A percentile compares a stretch with the other conserved stretches of the same genome.
These are phyloP conservation scores for Penicillium verhagenii DNA, from an alignment of 495 filamentous ascomycete species.

Conservation along the genomic window DNA sequence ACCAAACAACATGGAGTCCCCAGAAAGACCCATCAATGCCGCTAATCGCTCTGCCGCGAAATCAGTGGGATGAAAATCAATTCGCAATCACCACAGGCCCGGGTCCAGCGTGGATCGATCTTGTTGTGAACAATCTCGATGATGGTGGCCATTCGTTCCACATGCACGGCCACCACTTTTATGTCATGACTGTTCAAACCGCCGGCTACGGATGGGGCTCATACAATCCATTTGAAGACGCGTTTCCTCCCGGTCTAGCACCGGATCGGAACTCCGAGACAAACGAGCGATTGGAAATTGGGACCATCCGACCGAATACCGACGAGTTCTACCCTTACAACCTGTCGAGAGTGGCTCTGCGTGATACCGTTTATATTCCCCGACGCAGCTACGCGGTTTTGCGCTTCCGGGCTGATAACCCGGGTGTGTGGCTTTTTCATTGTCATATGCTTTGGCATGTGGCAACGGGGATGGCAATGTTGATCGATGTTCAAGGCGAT, in stretches of 20 bases:
- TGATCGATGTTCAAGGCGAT: slow-evolving; percentile 31
- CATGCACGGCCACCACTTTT: slow-evolving; percentile 80
- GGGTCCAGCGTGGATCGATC: slow-evolving; percentile 40
- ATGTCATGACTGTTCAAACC: slow-evolving; percentile 55
- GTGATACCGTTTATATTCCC: slow-evolving; percentile 57
- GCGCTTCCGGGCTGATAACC: slow-evolving; percentile 65
- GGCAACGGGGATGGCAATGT: slow-evolving; percentile 45
- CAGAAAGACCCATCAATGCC: slow-evolving; percentile 33
- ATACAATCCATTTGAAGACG: slow-evolving; percentile 46
- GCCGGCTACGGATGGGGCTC: slow-evolving; percentile 42
- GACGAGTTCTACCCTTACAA: no score
- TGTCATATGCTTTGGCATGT: slow-evolving; percentile 72
- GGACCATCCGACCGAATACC: no score
- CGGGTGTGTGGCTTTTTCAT: slow-evolving; percentile 58
- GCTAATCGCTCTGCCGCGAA: slow-evolving; percentile 28
- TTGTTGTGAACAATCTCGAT: slow-evolving; percentile 54
- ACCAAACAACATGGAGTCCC: slow-evolving; percentile 46
- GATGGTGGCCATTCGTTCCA: slow-evolving; percentile 53
- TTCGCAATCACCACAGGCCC: slow-evolving; percentile 31
- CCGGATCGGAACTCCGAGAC: no score
- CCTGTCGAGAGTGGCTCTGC: no score
- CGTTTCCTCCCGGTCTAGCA: slow-evolving; percentile 23
- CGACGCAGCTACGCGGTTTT: slow-evolving; percentile 58
- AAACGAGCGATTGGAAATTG: no score
- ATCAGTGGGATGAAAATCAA: slow-evolving; percentile 44